Percentiles rank a stretch among this genome's conserved stretches.
Conservation (phyloP, 345 rosid species). For the Syzygium jambos region DNA sequence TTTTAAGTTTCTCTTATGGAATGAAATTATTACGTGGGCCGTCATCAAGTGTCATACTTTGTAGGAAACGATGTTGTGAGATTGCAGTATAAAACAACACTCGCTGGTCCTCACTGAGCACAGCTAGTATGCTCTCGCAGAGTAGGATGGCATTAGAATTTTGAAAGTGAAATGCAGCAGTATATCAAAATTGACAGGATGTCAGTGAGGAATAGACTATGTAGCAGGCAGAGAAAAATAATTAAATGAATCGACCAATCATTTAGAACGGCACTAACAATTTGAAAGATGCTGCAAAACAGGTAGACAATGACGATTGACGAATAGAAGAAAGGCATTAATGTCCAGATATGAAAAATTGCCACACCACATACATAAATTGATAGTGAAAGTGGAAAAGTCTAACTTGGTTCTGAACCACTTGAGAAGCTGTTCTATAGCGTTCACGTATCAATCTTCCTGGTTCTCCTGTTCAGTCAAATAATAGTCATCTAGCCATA, state of each 20-base stretch:
- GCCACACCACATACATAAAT: conserved; percentile 31
- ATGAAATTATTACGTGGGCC: not conserved
- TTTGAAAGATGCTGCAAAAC: not conserved
- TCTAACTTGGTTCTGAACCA: conserved; percentile 93
- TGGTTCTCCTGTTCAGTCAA: conserved; percentile 59
- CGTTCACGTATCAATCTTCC: conserved; percentile 92
- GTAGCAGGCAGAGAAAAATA: not conserved
- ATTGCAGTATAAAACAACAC: not conserved
- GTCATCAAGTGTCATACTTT: not conserved
- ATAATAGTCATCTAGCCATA: not conserved
- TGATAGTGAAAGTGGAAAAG: conserved; percentile 34
- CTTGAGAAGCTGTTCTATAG: conserved; percentile 95
- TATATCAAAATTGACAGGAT: not conserved
- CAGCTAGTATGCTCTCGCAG: not conserved
- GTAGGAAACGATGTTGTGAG: not conserved
- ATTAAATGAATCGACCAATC: not conserved
- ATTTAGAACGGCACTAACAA: not conserved
- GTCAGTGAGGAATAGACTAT: not conserved
- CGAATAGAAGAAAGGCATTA: not conserved
- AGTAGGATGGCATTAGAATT: not conserved
- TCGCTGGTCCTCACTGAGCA: not conserved
- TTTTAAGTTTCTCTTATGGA: not conserved
- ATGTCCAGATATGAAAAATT: conserved; percentile 4
- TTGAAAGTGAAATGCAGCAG: not conserved
- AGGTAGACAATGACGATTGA: not conserved